Evolutionary conservation across 345 rosid genomes (phyloP).

Genomic region (Fremontodendron californicum): DNA sequence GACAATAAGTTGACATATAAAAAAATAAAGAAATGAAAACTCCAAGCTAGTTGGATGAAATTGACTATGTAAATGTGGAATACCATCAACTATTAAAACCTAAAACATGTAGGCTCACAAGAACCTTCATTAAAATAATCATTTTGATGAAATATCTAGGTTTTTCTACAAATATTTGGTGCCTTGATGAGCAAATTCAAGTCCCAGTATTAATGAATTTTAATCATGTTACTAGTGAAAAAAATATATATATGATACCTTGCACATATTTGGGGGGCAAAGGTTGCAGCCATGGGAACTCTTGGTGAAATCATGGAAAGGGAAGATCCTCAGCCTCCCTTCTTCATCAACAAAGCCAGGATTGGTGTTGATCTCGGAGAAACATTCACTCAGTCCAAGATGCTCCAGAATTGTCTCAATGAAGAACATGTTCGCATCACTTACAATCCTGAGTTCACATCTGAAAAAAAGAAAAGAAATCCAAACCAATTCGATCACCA

Average conservation of each 20-base stretch:
- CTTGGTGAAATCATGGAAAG: slow-evolving; percentile 55
- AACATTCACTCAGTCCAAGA: slow-evolving; percentile 53
- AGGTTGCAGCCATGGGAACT: slow-evolving; percentile 58
- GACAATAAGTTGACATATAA: not conserved
- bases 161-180: not conserved
- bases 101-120: not conserved
- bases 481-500: not conserved
- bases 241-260: slow-evolving; percentile 38
- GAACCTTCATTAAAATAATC: not conserved
- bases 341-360: slow-evolving; percentile 61
- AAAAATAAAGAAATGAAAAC: not conserved
- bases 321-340: slow-evolving; percentile 57
- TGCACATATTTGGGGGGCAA: slow-evolving; percentile 96
- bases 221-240: too few species aligned
- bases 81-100: not conserved
- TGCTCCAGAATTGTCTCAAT: slow-evolving; percentile 67
- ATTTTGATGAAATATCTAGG: not conserved
- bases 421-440: slow-evolving; percentile 81
- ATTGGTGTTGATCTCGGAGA: slow-evolving; percentile 77
- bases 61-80: not conserved
- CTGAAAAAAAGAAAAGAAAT: slow-evolving; percentile 32
- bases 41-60: not conserved
- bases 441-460: slow-evolving; percentile 81
- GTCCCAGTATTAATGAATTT: too few species aligned
- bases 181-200: not conserved